Base-by-base conservation (phyloP, 2,329 filamentous ascomycete species). In the Ophiostoma tasmaniense region DNA sequence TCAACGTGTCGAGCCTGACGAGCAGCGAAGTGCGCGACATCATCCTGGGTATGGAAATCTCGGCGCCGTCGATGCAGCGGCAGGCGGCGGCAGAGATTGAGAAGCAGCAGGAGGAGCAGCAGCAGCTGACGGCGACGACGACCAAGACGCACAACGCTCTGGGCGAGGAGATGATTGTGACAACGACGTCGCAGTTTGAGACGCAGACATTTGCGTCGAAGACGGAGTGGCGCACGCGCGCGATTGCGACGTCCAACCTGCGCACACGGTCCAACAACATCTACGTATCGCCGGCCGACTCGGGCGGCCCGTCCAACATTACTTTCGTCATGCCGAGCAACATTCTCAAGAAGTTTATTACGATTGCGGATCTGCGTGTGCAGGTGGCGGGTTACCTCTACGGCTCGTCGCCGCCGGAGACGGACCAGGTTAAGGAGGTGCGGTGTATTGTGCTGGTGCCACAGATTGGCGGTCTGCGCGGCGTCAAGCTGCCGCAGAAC, bases 311-410 rank as follows among this genome's bases (percentile, higher is more conserved):
- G 20, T 13, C 61, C 10, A 35, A 35, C 75, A 90, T 91, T 76
- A 99, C 94, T 0, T 99, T 98, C 76, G 91, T 99, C 75, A 97
- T 99, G 92, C 95, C 95, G 0, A 99, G 98, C 86, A 99, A 99
- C 78, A 90, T 99, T 66, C 85, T 99, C 75, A 97, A 97, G 85
- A 91, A 92, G 73, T 99, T 99, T 83, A 98, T 99, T 81, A 95
- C 92, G 30, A 96, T 99, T 76, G 90, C 95, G 64, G 95, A 99
- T 81, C 86, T 99, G 69, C 91, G 96, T 65, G 93, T 98, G 17
- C 95, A 99, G 79, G 93, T 99, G 66, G 93, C 94, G 20, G 95
- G 93, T 1, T 99, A 97, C 78, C 85, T 99, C 0, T 99, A 99
- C 77, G 95, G 95, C 73, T 88, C 88, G 64, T 97, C 94, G 0